Evolutionary conservation across 768 basidiomycete genomes (phyloP), one percentile per base, ranked within the genome.

Genomic region (Suillus americanus): DNA sequence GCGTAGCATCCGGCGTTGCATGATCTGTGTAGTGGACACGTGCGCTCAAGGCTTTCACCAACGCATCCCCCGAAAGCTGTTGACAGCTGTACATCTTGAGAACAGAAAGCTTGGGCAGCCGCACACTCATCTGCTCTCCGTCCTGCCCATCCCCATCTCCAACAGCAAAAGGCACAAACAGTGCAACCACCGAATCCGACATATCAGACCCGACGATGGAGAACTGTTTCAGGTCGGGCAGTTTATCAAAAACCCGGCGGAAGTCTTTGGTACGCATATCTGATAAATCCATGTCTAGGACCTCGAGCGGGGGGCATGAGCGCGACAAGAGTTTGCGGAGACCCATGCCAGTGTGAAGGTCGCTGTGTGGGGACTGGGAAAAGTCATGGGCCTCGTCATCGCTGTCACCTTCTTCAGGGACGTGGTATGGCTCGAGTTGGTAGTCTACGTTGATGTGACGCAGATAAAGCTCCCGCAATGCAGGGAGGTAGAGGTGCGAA

Each of bases 231-330:
- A 93, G 77, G 40, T 73, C 65, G 0, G 73, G 71, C 14, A 90
- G 77, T 43, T 81, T 79, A 63, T 86, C 84, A 67, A 92, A 92
- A 56, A 86, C 78, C 77, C 86, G 90, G 37, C 70, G 72, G 71
- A 93, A 93, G 71, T 93, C 91, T 76, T 91, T 92, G 38, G 90
- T 92, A 53, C 90, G 88, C 86, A 91, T 88, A 76, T 92, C 91
- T 61, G 89, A 88, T 68, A 87, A 89, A 69, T 92, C 88, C 91
- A 93, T 92, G 71, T 89, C 84, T 28, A 92, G 83, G 38, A 86
- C 74, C 56, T 81, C 80, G 46, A 93, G 77, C 16, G 89, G 89
- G 3, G 91, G 91, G 57, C 78, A 78, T 63, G 82, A 88, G 12
- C 88, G 84, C 10, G 76, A 70, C 38, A 92, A 81, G 62, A 93